A percentile compares a stretch with the other conserved stretches of the same genome.
phyloP scores from a whole-genome alignment of 805 yeast genomes.

The Metschnikowia reukaufii region DNA sequence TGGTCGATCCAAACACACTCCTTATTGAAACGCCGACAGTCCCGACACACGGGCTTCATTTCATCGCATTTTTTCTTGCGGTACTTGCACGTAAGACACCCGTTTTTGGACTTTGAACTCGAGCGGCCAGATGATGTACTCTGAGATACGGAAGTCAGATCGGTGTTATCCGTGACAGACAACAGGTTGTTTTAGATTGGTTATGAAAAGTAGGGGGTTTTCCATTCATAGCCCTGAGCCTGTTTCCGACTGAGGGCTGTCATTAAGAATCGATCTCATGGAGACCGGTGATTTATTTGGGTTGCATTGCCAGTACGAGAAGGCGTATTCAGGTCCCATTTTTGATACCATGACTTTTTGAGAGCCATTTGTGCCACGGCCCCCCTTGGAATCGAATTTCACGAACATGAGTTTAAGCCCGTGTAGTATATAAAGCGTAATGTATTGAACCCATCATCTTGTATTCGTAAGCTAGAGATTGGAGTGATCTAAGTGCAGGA shows the following conservation, averaged over 20 bases:
- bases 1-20: conserved; percentile 50
- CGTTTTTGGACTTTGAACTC: conserved; percentile 44
- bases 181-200: too few species aligned
- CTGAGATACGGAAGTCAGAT: too few species aligned
- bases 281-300: background rate
- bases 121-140: conserved; percentile 4
- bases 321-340: too few species aligned
- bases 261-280: conserved; percentile 1
- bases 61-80: conserved; percentile 63
- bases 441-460: too few species aligned
- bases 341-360: background rate
- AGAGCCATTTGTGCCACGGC: background rate
- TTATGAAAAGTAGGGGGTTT: too few species aligned
- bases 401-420: conserved; percentile 1
- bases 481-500: too few species aligned
- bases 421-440: too few species aligned
- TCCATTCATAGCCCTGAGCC: too few species aligned
- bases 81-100: conserved; percentile 68
- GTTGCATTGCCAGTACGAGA: too few species aligned
- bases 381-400: conserved; percentile 6
- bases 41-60: conserved; percentile 49
- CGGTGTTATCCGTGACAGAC: too few species aligned
- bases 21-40: conserved; percentile 46
- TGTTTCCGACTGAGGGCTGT: background rate
- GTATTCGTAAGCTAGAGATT: too few species aligned